Conservation (phyloP, 2,329 filamentous ascomycete genomes). For the Incumbomyces delicatus region DNA sequence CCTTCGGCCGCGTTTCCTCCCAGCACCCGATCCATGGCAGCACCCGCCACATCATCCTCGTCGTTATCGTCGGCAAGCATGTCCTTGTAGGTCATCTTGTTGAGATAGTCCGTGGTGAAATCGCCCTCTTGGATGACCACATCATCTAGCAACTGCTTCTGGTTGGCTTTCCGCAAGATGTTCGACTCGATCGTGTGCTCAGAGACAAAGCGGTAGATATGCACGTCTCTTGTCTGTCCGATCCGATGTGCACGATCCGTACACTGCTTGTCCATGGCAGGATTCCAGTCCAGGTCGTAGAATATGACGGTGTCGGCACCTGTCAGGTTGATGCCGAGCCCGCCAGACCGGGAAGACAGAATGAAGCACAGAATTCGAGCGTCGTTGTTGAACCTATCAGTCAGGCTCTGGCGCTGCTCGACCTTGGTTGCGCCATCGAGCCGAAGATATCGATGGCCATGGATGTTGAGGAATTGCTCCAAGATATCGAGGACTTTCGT, state of each 20-base stretch:
- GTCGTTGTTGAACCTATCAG: constrained; percentile 94
- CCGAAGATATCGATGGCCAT: constrained; percentile 91
- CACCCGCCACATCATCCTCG: constrained; percentile 57
- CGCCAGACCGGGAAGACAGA: constrained; percentile 84
- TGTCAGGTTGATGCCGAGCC: constrained; percentile 90
- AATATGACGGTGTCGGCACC: constrained; percentile 97
- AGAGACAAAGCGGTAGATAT: constrained; percentile 90
- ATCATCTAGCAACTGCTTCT: constrained; percentile 96
- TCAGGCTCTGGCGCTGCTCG: constrained; percentile 88
- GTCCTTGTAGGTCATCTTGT: constrained; percentile 61
- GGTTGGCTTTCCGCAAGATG: constrained; percentile 89
- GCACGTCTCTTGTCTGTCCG: constrained; percentile 91
- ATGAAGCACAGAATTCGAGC: constrained; percentile 90
- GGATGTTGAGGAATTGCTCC: constrained; percentile 95
- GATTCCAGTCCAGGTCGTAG: constrained; percentile 98
- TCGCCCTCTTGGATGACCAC: constrained; percentile 97
- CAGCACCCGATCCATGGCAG: constrained; percentile 77
- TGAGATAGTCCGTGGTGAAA: constrained; percentile 95
- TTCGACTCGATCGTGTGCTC: constrained; percentile 97
- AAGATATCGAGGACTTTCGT: constrained; percentile 96
- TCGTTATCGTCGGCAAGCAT: constrained; percentile 47
- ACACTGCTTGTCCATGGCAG: constrained; percentile 98
- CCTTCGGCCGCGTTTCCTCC: constrained; percentile 44
- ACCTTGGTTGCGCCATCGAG: constrained; percentile 95
- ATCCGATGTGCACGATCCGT: constrained; percentile 96